These are phyloP conservation scores for Aspergillus heteromorphus DNA, from an alignment of 495 filamentous ascomycete species.

Conservation along the genomic window DNA sequence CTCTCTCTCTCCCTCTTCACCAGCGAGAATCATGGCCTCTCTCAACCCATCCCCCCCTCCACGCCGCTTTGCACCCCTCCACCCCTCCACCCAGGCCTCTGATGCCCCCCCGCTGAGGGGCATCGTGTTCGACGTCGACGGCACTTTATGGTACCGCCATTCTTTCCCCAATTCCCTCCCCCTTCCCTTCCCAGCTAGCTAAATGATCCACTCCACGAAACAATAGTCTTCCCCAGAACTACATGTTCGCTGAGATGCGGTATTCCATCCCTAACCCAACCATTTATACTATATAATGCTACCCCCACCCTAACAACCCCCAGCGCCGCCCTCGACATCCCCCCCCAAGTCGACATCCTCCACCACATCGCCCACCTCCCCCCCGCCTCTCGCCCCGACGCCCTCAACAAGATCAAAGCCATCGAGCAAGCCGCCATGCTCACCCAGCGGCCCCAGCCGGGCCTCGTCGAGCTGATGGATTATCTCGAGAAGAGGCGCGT, in stretches of 20 bases:
- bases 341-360: slow-evolving; percentile 72
- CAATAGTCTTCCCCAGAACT: slow-evolving; percentile 75
- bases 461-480: slow-evolving; percentile 66
- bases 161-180: too few relatives aligned
- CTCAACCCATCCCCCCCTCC: slow-evolving; percentile 24
- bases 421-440: slow-evolving; percentile 79
- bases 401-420: slow-evolving; percentile 64
- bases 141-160: slow-evolving; percentile 88
- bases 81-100: slow-evolving; percentile 23
- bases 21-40: slow-evolving; percentile 26
- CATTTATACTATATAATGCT: slow-evolving; percentile 11
- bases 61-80: slow-evolving; percentile 52
- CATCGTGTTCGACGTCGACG: slow-evolving; percentile 92
- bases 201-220: too few relatives aligned
- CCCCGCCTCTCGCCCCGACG: slow-evolving; percentile 49
- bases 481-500: slow-evolving; percentile 66
- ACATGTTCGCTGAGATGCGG: slow-evolving; percentile 92
- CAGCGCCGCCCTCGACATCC: slow-evolving; percentile 59
- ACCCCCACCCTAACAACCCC: not conserved
- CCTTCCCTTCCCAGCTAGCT: slow-evolving; percentile 4
- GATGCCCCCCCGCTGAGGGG: slow-evolving; percentile 62
- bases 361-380: slow-evolving; percentile 77
- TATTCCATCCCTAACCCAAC: slow-evolving; percentile 18
- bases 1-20: not conserved
- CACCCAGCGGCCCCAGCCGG: slow-evolving; percentile 72